These are phyloP conservation scores for Penstemon davidsonii DNA, from an alignment of 257 asterid genomes.

Conservation along the genomic window DNA sequence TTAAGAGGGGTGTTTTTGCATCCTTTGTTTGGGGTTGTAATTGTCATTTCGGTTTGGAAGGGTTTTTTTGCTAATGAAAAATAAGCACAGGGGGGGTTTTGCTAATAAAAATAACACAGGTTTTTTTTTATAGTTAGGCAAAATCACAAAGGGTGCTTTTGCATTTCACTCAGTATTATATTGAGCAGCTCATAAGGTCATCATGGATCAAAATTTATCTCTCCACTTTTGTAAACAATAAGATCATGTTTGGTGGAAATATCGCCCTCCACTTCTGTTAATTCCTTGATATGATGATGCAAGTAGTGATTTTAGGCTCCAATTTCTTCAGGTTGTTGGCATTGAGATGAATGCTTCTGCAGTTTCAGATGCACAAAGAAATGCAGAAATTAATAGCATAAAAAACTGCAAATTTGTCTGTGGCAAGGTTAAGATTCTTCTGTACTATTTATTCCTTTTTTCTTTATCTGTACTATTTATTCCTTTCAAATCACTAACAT, in stretches of 20 bases:
- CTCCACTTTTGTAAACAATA: neutral
- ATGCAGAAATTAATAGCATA: conserved; percentile 86
- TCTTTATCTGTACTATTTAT: neutral
- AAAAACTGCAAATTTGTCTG: conserved; percentile 90
- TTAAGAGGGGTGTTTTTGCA: too few species aligned
- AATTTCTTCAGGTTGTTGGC: conserved; percentile 79
- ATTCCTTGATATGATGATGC: conserved; percentile 15
- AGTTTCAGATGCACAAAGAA: conserved; percentile 84
- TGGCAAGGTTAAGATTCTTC: conserved; percentile 65
- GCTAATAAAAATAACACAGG: too few species aligned
- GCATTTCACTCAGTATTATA: neutral
- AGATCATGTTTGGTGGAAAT: conserved; percentile 11
- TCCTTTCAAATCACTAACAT: neutral
- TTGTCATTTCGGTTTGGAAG: too few species aligned
- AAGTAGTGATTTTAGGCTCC: conserved; percentile 23
- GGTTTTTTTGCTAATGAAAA: too few species aligned
- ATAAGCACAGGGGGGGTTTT: too few species aligned
- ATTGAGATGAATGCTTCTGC: conserved; percentile 99
- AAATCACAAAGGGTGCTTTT: too few species aligned
- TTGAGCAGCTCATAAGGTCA: conserved; percentile 7
- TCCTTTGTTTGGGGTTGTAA: too few species aligned
- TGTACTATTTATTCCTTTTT: conserved; percentile 20
- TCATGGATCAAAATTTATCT: neutral
- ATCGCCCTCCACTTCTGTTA: neutral
- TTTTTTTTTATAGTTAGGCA: too few species aligned